phyloP scores from a whole-genome alignment of 2,329 filamentous ascomycete genomes.

The Macrophomina tecta region DNA sequence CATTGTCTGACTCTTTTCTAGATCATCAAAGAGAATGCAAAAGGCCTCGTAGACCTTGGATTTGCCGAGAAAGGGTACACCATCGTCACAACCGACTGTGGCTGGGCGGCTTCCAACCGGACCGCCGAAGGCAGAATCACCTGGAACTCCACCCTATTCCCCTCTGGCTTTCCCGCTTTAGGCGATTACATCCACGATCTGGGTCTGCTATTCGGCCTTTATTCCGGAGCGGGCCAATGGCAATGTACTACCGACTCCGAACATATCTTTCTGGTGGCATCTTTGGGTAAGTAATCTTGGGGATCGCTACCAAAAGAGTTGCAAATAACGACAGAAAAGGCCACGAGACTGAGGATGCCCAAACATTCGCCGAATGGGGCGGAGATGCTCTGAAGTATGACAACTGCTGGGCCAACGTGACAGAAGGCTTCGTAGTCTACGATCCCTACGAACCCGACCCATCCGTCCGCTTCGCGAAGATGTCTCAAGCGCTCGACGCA shows the following conservation, averaged over 20 bases:
- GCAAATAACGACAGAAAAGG: slow-evolving; percentile 7
- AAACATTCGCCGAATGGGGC: slow-evolving; percentile 37
- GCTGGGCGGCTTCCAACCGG: slow-evolving; percentile 56
- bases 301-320: slow-evolving; percentile 44
- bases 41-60: slow-evolving; percentile 60
- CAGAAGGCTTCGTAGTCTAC: slow-evolving; percentile 24
- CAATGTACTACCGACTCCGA: slow-evolving; percentile 40
- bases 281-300: slow-evolving; percentile 44
- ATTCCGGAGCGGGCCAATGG: slow-evolving; percentile 50
- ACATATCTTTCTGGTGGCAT: slow-evolving; percentile 54
- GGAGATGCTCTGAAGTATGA: slow-evolving; percentile 57
- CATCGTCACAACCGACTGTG: slow-evolving; percentile 64
- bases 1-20: neutral
- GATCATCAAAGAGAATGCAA: slow-evolving; percentile 58
- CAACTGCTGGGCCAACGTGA: slow-evolving; percentile 54
- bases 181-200: slow-evolving; percentile 58
- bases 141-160: slow-evolving; percentile 59
- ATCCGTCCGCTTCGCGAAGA: slow-evolving; percentile 25
- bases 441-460: slow-evolving; percentile 18
- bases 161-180: slow-evolving; percentile 56
- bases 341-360: slow-evolving; percentile 35
- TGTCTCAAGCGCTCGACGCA: slow-evolving; percentile 33
- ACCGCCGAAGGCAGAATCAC: slow-evolving; percentile 54
- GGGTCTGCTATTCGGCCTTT: slow-evolving; percentile 61
- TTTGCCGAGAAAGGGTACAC: slow-evolving; percentile 61